Evolutionary conservation across 768 basidiomycete genomes (phyloP).

Genomic region (Baorangia bicolor): DNA sequence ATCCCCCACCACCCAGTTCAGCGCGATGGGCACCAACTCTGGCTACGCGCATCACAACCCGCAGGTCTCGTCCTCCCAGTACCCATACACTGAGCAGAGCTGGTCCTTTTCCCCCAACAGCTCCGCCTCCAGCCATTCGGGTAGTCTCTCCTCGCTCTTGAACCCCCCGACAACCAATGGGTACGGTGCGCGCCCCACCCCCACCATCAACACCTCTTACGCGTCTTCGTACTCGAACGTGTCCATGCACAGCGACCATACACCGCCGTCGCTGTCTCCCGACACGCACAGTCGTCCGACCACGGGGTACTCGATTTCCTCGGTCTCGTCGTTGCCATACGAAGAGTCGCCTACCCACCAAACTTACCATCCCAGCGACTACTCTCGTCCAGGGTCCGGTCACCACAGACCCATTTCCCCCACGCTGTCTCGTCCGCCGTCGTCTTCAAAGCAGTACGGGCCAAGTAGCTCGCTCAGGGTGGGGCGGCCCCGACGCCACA

Average conservation of each 20-base stretch:
- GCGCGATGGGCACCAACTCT: slow-evolving; percentile 36
- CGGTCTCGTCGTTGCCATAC: slow-evolving; percentile 74
- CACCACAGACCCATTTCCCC: slow-evolving; percentile 67
- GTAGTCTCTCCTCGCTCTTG: slow-evolving; percentile 73
- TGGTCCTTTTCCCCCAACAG: slow-evolving; percentile 50
- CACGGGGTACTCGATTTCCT: slow-evolving; percentile 83
- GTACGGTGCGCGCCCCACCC: slow-evolving; percentile 52
- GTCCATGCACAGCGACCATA: slow-evolving; percentile 66
- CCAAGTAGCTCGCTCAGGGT: slow-evolving; percentile 59
- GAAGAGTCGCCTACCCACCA: slow-evolving; percentile 48
- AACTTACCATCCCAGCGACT: slow-evolving; percentile 48
- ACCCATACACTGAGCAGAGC: slow-evolving; percentile 64
- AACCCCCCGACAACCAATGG: slow-evolving; percentile 57
- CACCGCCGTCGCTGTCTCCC: slow-evolving; percentile 71
- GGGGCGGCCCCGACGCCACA: slow-evolving; percentile 73
- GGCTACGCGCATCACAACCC: slow-evolving; percentile 31
- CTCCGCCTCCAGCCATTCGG: slow-evolving; percentile 61
- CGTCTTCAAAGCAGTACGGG: slow-evolving; percentile 58
- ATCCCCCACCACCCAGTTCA: slow-evolving; percentile 50
- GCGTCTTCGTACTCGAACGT: slow-evolving; percentile 63
- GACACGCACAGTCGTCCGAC: slow-evolving; percentile 72
- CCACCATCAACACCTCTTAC: slow-evolving; percentile 74
- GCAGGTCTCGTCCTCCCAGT: slow-evolving; percentile 53
- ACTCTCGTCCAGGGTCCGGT: slow-evolving; percentile 72
- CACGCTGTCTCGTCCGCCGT: slow-evolving; percentile 64